phyloP scores from a whole-genome alignment of 345 rosid genomes.

The Raphanus raphanistrum region DNA sequence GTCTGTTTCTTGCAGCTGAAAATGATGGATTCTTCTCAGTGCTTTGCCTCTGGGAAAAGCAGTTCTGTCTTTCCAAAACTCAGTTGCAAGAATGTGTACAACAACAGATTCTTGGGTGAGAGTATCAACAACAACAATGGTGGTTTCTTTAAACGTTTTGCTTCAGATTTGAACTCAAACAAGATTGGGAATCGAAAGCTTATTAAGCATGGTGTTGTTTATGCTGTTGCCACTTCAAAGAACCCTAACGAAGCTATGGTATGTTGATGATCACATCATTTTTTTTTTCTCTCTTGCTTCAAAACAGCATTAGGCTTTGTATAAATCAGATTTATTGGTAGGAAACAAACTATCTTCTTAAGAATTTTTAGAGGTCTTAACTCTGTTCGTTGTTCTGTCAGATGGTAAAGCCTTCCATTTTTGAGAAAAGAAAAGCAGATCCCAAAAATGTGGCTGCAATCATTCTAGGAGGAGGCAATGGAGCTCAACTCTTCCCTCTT shows the following conservation, averaged over 20 bases:
- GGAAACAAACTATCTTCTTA: no score
- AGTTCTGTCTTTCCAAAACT: constrained; percentile 38
- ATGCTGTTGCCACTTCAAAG: constrained; percentile 66
- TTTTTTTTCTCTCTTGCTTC: neutral
- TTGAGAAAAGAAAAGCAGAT: constrained; percentile 61
- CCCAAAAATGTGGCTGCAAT: constrained; percentile 76
- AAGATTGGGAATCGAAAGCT: constrained; percentile 40
- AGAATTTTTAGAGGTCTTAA: neutral
- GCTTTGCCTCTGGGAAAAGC: constrained; percentile 48
- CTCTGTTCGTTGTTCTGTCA: constrained; percentile 27
- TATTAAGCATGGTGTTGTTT: constrained; percentile 55
- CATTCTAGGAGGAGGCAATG: constrained; percentile 90
- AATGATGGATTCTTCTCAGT: constrained; percentile 66
- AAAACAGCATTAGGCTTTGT: no score
- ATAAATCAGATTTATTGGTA: no score
- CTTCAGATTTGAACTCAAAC: constrained; percentile 44
- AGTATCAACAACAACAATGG: constrained; percentile 40
- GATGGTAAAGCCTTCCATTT: constrained; percentile 50
- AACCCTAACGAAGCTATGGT: constrained; percentile 61
- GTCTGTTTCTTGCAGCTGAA: constrained; percentile 18
- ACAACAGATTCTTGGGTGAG: constrained; percentile 54
- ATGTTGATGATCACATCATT: constrained; percentile 25
- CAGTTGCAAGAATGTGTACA: constrained; percentile 42
- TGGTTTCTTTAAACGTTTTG: constrained; percentile 41
- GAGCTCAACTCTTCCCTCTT: constrained; percentile 78